Conservation (phyloP, 2,329 filamentous ascomycete species). For the Arthrobotrys iridis region DNA sequence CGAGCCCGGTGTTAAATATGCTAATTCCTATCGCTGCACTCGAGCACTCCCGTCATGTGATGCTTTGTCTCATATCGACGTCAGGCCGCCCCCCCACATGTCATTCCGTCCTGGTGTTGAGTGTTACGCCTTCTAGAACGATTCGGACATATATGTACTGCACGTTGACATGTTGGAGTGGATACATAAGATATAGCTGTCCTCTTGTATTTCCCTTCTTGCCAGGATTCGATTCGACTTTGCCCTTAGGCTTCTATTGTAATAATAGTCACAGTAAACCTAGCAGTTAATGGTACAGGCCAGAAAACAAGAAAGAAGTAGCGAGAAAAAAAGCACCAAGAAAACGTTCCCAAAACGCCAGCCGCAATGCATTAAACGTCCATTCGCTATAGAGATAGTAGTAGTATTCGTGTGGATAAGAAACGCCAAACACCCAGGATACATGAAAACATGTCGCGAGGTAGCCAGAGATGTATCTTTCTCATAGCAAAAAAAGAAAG, state of each 20-base stretch:
- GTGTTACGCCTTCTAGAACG: constrained; percentile 12
- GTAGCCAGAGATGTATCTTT: background rate
- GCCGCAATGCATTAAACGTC: background rate
- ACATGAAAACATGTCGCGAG: constrained; percentile 3
- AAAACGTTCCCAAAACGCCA: constrained; percentile 1
- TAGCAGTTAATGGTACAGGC: constrained; percentile 5
- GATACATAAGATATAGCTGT: too few species aligned
- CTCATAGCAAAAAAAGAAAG: too few species aligned
- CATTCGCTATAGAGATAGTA: background rate
- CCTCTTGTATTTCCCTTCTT: too few species aligned
- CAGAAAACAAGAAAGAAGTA: background rate
- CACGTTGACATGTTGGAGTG: too few species aligned
- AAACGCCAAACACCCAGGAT: background rate
- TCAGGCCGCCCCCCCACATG: constrained; percentile 12
- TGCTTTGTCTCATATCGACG: constrained; percentile 34
- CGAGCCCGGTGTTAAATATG: too few species aligned
- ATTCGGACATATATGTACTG: background rate
- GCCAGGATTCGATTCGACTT: background rate
- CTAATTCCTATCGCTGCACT: too few species aligned
- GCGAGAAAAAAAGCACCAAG: background rate
- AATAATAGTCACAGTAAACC: background rate
- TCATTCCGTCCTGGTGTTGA: background rate
- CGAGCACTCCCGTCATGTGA: constrained; percentile 15
- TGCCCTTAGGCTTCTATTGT: background rate
- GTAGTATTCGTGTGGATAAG: background rate